Evolutionary conservation across 1,284 basidiomycete species (phyloP).

Genomic region (Wolfiporia cocos): DNA sequence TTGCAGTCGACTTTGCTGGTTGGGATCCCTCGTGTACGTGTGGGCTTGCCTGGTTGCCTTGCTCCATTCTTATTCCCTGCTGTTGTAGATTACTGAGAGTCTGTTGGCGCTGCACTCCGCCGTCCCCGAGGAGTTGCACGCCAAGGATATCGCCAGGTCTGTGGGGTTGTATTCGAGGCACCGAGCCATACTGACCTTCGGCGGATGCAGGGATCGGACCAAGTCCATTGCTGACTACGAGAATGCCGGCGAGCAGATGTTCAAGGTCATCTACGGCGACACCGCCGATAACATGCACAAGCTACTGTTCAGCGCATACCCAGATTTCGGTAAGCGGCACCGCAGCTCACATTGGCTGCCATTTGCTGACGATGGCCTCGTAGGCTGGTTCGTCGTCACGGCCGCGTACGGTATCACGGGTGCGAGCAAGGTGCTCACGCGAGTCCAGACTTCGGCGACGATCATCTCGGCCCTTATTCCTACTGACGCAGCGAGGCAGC

Average conservation of each 20-base stretch:
- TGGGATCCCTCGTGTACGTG: slow-evolving; percentile 42
- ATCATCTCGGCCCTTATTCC: slow-evolving; percentile 44
- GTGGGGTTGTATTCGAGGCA: neutral
- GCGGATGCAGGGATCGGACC: too few species aligned
- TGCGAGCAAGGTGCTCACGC: slow-evolving; percentile 31
- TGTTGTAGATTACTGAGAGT: slow-evolving; percentile 25
- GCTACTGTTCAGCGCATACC: slow-evolving; percentile 42
- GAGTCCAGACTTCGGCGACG: slow-evolving; percentile 39
- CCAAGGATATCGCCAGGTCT: slow-evolving; percentile 24
- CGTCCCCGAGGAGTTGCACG: slow-evolving; percentile 27
- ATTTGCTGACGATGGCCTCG: neutral
- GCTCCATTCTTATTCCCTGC: neutral
- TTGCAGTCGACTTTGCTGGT: slow-evolving; percentile 49
- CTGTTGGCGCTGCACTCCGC: slow-evolving; percentile 24
- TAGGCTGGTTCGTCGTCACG: slow-evolving; percentile 45
- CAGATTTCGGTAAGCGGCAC: slow-evolving; percentile 43
- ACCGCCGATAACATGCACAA: slow-evolving; percentile 30
- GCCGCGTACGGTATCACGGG: slow-evolving; percentile 43
- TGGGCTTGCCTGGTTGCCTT: neutral
- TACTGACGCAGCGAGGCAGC: slow-evolving; percentile 44
- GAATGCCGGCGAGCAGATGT: too few species aligned
- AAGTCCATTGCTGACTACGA: too few species aligned
- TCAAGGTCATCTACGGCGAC: too few species aligned
- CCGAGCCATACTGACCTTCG: too few species aligned
- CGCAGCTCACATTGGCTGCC: neutral